Evolutionary conservation across 2,329 filamentous ascomycete genomes (phyloP).

Genomic region (Dactylellina leptospora): DNA sequence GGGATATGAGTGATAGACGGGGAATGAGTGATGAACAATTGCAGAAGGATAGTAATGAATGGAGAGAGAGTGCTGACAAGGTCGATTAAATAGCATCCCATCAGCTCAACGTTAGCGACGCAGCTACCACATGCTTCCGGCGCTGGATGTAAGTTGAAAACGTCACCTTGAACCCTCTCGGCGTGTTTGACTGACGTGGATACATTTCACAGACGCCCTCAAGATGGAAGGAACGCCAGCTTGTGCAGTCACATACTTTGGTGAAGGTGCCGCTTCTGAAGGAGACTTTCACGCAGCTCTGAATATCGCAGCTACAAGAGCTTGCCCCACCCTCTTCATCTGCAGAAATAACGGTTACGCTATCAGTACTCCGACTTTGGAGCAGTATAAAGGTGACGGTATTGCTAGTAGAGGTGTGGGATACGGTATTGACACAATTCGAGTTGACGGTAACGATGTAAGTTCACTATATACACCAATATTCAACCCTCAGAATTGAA

Average conservation of each 20-base stretch:
- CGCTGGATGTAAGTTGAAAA: constrained; percentile 66
- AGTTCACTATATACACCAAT: constrained; percentile 1
- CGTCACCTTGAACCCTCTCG: neutral
- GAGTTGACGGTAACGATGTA: constrained; percentile 87
- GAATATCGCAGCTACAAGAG: constrained; percentile 87
- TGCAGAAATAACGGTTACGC: constrained; percentile 94
- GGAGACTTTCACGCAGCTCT: constrained; percentile 91
- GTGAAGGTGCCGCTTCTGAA: constrained; percentile 87
- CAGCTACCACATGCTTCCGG: constrained; percentile 89
- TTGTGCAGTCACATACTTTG: constrained; percentile 85
- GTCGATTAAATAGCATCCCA: constrained; percentile 71
- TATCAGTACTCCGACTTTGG: constrained; percentile 86
- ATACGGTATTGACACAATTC: constrained; percentile 92
- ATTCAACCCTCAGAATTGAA: too few relatives aligned
- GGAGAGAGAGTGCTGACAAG: neutral
- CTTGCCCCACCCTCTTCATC: constrained; percentile 87
- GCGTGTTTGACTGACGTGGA: neutral
- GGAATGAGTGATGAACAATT: too few relatives aligned
- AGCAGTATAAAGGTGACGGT: constrained; percentile 90
- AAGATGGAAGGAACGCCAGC: constrained; percentile 79
- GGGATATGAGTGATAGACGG: too few relatives aligned
- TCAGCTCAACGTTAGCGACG: constrained; percentile 84
- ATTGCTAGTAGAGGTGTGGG: constrained; percentile 87
- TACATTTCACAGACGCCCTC: constrained; percentile 70
- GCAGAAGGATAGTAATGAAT: too few relatives aligned